Evolutionary conservation across 768 basidiomycete genomes (phyloP).

Genomic region (Suillus subaureus): DNA sequence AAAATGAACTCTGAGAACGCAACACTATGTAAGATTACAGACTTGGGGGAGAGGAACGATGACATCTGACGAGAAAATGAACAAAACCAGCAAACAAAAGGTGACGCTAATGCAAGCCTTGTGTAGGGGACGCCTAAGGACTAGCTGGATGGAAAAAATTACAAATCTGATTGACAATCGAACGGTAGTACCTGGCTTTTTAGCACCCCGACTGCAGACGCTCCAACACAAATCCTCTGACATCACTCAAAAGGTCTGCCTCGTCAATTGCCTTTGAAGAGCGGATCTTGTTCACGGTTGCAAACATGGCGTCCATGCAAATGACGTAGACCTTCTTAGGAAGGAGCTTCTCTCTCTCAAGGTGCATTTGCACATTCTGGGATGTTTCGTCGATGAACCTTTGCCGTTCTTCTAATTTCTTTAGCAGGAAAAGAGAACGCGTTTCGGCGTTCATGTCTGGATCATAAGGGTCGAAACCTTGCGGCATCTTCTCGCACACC

Average conservation of each 20-base stretch:
- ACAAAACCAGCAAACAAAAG: background rate
- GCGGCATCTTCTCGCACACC: conserved; percentile 11
- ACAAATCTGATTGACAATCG: background rate
- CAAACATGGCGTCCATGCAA: conserved; percentile 14
- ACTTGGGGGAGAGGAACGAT: background rate
- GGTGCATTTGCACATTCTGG: conserved; percentile 14
- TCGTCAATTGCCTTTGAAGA: conserved; percentile 17
- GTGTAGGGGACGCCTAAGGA: background rate
- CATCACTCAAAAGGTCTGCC: conserved; percentile 14
- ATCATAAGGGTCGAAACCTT: background rate
- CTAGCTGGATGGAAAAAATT: background rate
- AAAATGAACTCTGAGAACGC: background rate
- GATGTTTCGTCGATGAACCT: conserved; percentile 22
- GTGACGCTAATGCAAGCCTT: background rate
- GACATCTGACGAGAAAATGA: background rate
- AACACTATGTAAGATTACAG: background rate
- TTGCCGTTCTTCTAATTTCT: conserved; percentile 13
- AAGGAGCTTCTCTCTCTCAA: conserved; percentile 15
- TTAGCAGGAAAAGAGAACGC: background rate
- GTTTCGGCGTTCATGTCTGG: conserved; percentile 1
- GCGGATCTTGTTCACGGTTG: background rate
- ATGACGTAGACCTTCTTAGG: conserved; percentile 23
- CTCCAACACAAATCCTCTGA: background rate
- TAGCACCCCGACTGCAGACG: background rate
- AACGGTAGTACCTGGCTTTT: background rate